Evolutionary conservation across 2,329 filamentous ascomycete species (phyloP).

Genomic region (Ophiostoma tasmaniense): DNA sequence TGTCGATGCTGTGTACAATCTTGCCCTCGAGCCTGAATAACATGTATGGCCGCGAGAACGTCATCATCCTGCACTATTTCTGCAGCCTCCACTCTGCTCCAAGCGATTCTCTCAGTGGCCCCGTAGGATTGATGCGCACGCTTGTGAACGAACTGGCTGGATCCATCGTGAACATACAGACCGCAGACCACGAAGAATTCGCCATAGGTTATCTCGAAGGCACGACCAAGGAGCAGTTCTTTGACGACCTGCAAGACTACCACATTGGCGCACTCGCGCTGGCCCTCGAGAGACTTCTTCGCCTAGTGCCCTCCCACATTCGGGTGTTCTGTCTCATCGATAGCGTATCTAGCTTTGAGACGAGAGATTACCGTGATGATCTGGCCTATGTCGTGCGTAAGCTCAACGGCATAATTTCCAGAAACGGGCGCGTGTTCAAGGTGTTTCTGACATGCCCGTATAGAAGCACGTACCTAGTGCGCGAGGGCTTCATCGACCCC

Average conservation of each 20-base stretch:
- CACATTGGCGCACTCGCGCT: not conserved
- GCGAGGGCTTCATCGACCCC: not conserved
- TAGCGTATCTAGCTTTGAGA: conserved; percentile 8
- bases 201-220: not conserved
- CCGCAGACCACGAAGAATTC: not conserved
- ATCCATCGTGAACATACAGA: not conserved
- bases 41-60: not conserved
- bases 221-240: not conserved
- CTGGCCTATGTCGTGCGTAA: not conserved
- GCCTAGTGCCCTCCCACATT: not conserved
- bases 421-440: not conserved
- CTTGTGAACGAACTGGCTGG: not conserved
- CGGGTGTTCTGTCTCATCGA: conserved; percentile 9
- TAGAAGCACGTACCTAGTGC: not conserved
- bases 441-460: conserved; percentile 9
- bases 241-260: not conserved
- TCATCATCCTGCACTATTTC: conserved; percentile 12
- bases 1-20: conserved; percentile 14
- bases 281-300: not conserved
- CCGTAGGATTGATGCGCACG: not conserved
- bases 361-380: not conserved
- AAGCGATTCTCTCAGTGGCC: not conserved
- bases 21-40: not conserved
- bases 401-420: not conserved
- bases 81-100: conserved; percentile 10